These are phyloP conservation scores for Phialemoniopsis sp. DNA, from an alignment of 2,329 filamentous ascomycete species.

Conservation along the genomic window DNA sequence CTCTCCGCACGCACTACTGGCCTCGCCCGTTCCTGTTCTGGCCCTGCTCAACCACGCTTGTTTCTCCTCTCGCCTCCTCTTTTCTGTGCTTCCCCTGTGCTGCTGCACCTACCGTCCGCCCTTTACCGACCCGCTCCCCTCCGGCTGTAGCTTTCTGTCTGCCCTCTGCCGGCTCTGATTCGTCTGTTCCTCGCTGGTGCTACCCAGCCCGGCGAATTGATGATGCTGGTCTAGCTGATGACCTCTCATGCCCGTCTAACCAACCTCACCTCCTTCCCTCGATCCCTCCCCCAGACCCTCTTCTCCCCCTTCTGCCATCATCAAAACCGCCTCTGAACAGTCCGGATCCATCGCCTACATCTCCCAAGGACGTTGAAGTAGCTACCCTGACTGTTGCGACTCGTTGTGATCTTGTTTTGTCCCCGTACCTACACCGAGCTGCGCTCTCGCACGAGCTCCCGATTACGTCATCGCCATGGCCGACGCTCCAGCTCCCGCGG, in stretches of 20 bases:
- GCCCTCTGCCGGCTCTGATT: slow-evolving; percentile 3
- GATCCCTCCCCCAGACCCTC: background rate
- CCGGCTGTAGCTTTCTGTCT: background rate
- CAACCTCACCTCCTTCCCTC: slow-evolving; percentile 2
- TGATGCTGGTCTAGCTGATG: background rate
- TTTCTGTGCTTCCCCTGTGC: background rate
- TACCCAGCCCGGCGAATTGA: slow-evolving; percentile 1
- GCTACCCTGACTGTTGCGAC: background rate
- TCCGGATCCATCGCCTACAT: background rate
- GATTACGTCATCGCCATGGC: slow-evolving; percentile 14
- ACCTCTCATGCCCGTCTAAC: background rate
- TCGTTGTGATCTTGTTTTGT: background rate
- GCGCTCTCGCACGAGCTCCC: background rate
- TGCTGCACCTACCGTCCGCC: background rate
- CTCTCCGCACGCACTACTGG: background rate
- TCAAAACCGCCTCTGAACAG: background rate
- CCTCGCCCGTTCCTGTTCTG: background rate
- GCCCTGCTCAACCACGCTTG: background rate
- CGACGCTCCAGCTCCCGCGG: slow-evolving; percentile 5
- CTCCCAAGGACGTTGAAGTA: background rate
- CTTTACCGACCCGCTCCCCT: slow-evolving; percentile 1
- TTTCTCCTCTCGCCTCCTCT: background rate
- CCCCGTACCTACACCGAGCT: background rate
- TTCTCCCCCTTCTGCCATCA: background rate
- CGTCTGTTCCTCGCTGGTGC: background rate